Percentiles rank a stretch among this genome's conserved stretches.
phyloP scores from a whole-genome alignment of 1,284 basidiomycete genomes.

The Neotropicomus parvogracilis region DNA sequence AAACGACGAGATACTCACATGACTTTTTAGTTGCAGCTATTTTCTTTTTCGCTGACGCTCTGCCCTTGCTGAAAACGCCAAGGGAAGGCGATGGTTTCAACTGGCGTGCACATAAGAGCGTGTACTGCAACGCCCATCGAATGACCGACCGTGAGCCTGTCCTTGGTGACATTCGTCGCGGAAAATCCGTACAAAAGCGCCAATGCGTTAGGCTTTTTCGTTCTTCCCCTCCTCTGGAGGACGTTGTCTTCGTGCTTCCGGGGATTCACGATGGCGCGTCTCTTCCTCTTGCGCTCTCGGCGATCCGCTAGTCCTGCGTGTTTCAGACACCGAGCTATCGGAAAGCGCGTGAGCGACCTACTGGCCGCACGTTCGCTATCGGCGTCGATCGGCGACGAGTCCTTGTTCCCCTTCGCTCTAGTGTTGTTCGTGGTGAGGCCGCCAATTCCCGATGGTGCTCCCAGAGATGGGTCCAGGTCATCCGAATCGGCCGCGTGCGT shows the following conservation, averaged over 20 bases:
- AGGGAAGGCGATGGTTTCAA: constrained; percentile 40
- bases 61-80: constrained; percentile 72
- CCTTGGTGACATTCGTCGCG: constrained; percentile 62
- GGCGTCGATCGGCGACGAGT: constrained; percentile 9
- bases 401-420: constrained; percentile 16
- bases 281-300: constrained; percentile 51
- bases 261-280: constrained; percentile 46
- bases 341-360: constrained; percentile 15
- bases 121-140: neutral
- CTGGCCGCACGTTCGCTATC: constrained; percentile 37
- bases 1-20: constrained; percentile 11
- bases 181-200: constrained; percentile 74
- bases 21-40: constrained; percentile 15
- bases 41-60: constrained; percentile 51
- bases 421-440: constrained; percentile 22
- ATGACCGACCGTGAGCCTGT: constrained; percentile 61
- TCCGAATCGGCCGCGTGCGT: constrained; percentile 2
- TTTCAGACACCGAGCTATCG: neutral
- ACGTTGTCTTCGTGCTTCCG: constrained; percentile 14
- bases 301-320: constrained; percentile 51
- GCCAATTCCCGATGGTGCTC: constrained; percentile 6
- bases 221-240: constrained; percentile 25
- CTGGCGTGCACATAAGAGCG: constrained; percentile 30
- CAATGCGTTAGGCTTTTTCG: constrained; percentile 45
- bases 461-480: neutral